Evolutionary conservation across 768 basidiomycete genomes (phyloP), one percentile per base, ranked within the genome.

Genomic region (Suillus subaureus): DNA sequence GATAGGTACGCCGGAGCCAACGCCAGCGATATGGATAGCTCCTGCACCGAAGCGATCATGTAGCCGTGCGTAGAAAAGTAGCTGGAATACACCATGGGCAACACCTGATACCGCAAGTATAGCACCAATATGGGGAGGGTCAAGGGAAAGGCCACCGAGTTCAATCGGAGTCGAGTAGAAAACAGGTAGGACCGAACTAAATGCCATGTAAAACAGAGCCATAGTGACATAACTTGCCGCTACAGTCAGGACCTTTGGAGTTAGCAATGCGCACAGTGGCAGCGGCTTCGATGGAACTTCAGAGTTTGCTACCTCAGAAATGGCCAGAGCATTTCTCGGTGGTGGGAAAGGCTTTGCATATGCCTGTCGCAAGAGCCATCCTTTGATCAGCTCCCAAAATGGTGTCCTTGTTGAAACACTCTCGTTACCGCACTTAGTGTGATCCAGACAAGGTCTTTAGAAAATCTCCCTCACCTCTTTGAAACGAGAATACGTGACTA

Each of bases 191-290:
- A 76, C 47, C 4, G 87, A 84, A 47, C 83, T 84, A 69, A 83
- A 84, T 16, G 85, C 73, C 64, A 89, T 89, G 69, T 90, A 89
- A 60, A 88, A 78, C 13, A 89, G 76, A 9, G 88, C 83, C 40
- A 90, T 80, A 45, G 75, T 74, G 13, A 84, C 85, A 71, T 90
- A 91, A 72, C 89, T 89, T 9, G 77, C 73, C 8, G 83, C 82
- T 15, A 87, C 81, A 60, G 86, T 73, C 45, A 89, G 67, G 2
- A 90, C 87, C 43, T 75, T 80, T 8, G 75, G 79, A 12, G 79
- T 84, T 35, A 89, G 76, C 35, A 88, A 76, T 12, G 77, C 71
- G 58, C 77, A 76, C 39, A 88, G 74, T 13, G 86, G 79, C 49
- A 82, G 71, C 4, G 83, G 82, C 1, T 57, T 63, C 21, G 39